These are phyloP conservation scores for Tothia fuscella DNA, from an alignment of 2,329 filamentous ascomycete genomes.

Conservation along the genomic window DNA sequence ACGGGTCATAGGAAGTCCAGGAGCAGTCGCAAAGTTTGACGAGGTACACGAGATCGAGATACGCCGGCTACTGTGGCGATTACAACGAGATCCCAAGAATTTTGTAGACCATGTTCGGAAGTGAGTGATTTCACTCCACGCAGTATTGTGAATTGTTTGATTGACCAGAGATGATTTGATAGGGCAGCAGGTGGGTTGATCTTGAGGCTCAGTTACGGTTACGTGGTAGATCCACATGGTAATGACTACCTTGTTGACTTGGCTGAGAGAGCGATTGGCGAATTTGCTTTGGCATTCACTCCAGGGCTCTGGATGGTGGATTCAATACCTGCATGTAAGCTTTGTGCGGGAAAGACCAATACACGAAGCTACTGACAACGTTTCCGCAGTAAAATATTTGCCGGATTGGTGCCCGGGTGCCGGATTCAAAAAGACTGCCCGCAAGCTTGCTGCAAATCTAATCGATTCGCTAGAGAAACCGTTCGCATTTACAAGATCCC, in stretches of 20 bases:
- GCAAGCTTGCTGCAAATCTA: conserved; percentile 23
- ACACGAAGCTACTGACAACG: neutral
- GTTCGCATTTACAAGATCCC: conserved; percentile 31
- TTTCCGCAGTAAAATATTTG: conserved; percentile 25
- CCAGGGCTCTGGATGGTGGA: conserved; percentile 37
- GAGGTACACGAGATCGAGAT: conserved; percentile 33
- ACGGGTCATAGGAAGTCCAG: conserved; percentile 34
- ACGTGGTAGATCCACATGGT: conserved; percentile 28
- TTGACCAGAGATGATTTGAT: too few species aligned
- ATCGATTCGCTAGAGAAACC: conserved; percentile 26
- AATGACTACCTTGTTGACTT: conserved; percentile 34
- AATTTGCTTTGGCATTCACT: conserved; percentile 29
- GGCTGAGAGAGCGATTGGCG: conserved; percentile 26
- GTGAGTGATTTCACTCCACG: too few species aligned
- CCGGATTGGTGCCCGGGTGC: conserved; percentile 36
- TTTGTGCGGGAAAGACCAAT: too few species aligned
- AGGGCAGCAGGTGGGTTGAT: conserved; percentile 32
- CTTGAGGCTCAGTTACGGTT: conserved; percentile 36
- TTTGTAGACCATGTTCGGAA: too few species aligned
- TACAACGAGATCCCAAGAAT: too few species aligned
- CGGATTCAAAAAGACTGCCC: conserved; percentile 31
- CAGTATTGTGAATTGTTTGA: too few species aligned
- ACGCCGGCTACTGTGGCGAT: too few species aligned
- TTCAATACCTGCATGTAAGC: conserved; percentile 30
- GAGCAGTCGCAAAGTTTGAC: conserved; percentile 28